phyloP scores from a whole-genome alignment of 495 filamentous ascomycete species.

The Penicillium coffeae region DNA sequence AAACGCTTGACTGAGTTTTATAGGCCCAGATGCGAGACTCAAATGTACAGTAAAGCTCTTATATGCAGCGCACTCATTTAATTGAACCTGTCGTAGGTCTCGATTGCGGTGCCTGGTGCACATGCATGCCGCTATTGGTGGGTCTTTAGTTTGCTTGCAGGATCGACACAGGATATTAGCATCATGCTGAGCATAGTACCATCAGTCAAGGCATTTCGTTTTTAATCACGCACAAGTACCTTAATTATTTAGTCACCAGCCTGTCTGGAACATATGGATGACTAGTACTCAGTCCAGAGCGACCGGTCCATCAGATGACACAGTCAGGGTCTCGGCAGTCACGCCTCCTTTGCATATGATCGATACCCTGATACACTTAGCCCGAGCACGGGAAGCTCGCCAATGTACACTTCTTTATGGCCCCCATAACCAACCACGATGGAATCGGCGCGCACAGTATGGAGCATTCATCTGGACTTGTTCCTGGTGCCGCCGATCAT shows the following conservation, averaged over 20 bases:
- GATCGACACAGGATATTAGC: not conserved
- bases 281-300: not conserved
- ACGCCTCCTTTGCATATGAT: not conserved
- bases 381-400: not conserved
- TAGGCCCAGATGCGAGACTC: no score
- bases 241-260: not conserved
- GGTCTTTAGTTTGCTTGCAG: not conserved
- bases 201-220: not conserved
- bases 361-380: no score
- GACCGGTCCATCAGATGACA: not conserved
- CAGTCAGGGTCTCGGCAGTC: not conserved
- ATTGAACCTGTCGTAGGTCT: no score
- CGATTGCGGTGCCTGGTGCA: not conserved
- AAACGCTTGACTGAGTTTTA: no score
- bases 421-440: not conserved
- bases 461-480: not conserved
- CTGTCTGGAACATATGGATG: not conserved
- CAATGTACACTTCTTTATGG: not conserved
- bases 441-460: not conserved
- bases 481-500: slow-evolving; percentile 2
- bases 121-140: not conserved
- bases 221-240: not conserved
- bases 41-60: no score
- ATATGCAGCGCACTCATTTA: no score
- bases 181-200: not conserved